Percentiles rank a stretch among this genome's conserved stretches.
phyloP scores from a whole-genome alignment of 352 stramenopile genomes.

The Pythium utonaiense region DNA sequence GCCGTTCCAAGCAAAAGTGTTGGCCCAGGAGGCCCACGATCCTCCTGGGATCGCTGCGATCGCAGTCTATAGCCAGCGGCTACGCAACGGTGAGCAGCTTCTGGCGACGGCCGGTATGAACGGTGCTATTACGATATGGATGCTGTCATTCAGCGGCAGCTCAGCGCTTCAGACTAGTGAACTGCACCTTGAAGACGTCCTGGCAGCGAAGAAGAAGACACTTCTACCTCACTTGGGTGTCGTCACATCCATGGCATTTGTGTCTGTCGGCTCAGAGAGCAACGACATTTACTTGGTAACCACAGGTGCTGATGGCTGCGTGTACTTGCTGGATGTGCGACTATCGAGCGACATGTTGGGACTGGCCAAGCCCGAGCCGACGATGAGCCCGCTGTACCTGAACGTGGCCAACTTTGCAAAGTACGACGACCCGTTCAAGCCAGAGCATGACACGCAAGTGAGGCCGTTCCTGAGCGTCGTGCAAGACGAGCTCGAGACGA shows the following conservation, averaged over 20 bases:
- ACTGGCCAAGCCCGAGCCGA: slow-evolving; percentile 9
- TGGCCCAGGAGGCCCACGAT: slow-evolving; percentile 50
- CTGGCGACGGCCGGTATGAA: slow-evolving; percentile 63
- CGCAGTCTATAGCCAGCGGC: slow-evolving; percentile 36
- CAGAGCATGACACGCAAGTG: slow-evolving; percentile 35
- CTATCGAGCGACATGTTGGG: slow-evolving; percentile 30
- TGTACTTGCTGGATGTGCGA: slow-evolving; percentile 64
- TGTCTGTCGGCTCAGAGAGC: slow-evolving; percentile 20
- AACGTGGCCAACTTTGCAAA: slow-evolving; percentile 66
- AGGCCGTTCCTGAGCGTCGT: slow-evolving; percentile 45
- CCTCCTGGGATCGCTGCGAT: slow-evolving; percentile 45
- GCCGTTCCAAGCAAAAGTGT: slow-evolving; percentile 43
- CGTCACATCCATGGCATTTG: slow-evolving; percentile 56
- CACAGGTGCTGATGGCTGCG: slow-evolving; percentile 54
- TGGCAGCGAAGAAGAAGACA: slow-evolving; percentile 66
- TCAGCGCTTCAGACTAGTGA: slow-evolving; percentile 14
- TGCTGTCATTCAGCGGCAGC: slow-evolving; percentile 36
- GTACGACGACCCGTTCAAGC: slow-evolving; percentile 61
- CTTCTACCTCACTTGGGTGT: slow-evolving; percentile 47
- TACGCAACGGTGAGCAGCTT: slow-evolving; percentile 51
- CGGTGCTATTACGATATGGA: slow-evolving; percentile 63
- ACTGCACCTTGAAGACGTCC: slow-evolving; percentile 57
- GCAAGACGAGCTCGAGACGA: slow-evolving; percentile 28
- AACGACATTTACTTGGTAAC: slow-evolving; percentile 52
- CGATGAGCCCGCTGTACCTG: slow-evolving; percentile 56